Evolutionary conservation across 257 asterid species (phyloP), one percentile per base, ranked within the genome.

Genomic region (Forsythia suspensa): DNA sequence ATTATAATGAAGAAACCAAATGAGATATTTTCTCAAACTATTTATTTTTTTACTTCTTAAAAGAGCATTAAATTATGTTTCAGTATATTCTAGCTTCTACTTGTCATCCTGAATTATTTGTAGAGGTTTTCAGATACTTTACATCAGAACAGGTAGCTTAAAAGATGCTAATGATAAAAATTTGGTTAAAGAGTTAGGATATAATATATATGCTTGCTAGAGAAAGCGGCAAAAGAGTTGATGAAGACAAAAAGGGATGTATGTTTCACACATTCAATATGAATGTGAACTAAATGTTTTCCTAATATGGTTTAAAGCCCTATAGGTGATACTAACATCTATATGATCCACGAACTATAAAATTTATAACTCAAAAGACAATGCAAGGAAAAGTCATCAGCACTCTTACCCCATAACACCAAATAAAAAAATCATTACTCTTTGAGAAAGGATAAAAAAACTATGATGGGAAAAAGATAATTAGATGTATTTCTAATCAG

Each of bases 401-500:
- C 46, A 67, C 16, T 7, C 71, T 69, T 44, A 76, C 57, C 72
- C 40, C 78, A 20, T 71, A 77, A 72, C 8, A 51, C 70, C 61
- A 37, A 75, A 69, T n/a, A 13, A 20, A 43, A 55, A 42, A 43
- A 57, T 46, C 68, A 79, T 46, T 48, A 46, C 65, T 21, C 34
- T 37, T 51, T 8, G 0, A 20, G 68, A 63, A 37, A 34, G 20
- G 11, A 44, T 16, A 3, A 21, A 20, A 20, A 21, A 57, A 61
- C 8, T 55, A 61, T 9, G 36, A 61, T 29, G 36, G 5, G 13
- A 69, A 68, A 55, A 9, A 10, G 24, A 36, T 42, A 18, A 41
- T 55, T 52, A 21, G 11, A 72, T 13, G 71, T 51, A 43, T 59
- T 61, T 77, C 70, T 77, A 21, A 24, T 37, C 73, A 42, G 76